Conservation (phyloP, 805 yeast genomes). For the Myxozyma vanderwaltii region DNA sequence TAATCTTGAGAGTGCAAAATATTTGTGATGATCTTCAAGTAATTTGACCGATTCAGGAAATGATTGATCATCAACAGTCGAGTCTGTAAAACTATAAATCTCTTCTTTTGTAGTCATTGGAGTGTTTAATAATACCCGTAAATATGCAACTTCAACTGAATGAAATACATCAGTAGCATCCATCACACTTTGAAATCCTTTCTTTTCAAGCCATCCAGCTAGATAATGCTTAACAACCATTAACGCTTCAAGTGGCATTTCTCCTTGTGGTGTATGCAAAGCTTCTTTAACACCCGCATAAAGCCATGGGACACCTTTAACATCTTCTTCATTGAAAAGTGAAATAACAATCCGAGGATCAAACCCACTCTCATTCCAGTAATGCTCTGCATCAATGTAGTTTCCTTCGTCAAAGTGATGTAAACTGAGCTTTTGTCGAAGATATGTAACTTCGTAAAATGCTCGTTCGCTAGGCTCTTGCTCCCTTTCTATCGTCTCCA, state of each 20-base stretch:
- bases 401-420: slow-evolving; percentile 38
- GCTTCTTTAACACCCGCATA: slow-evolving; percentile 39
- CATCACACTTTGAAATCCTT: slow-evolving; percentile 39
- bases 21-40: slow-evolving; percentile 34
- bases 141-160: slow-evolving; percentile 41
- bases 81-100: slow-evolving; percentile 36
- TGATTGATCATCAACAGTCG: slow-evolving; percentile 36
- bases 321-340: slow-evolving; percentile 31
- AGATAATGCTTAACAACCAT: slow-evolving; percentile 36
- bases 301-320: slow-evolving; percentile 38
- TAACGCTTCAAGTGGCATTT: slow-evolving; percentile 28
- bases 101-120: slow-evolving; percentile 36
- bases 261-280: slow-evolving; percentile 19
- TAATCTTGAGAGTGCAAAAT: slow-evolving; percentile 39
- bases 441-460: slow-evolving; percentile 45
- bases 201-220: slow-evolving; percentile 39
- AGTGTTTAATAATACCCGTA: slow-evolving; percentile 35
- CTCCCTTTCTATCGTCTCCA: slow-evolving; percentile 34
- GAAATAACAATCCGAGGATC: slow-evolving; percentile 44
- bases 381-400: slow-evolving; percentile 38
- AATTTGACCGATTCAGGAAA: slow-evolving; percentile 35
- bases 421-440: slow-evolving; percentile 45
- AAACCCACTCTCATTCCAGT: slow-evolving; percentile 44
- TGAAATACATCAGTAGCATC: slow-evolving; percentile 38
- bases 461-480: slow-evolving; percentile 44